Conservation (phyloP, 2,329 filamentous ascomycete species). For the Venturia pyrina region DNA sequence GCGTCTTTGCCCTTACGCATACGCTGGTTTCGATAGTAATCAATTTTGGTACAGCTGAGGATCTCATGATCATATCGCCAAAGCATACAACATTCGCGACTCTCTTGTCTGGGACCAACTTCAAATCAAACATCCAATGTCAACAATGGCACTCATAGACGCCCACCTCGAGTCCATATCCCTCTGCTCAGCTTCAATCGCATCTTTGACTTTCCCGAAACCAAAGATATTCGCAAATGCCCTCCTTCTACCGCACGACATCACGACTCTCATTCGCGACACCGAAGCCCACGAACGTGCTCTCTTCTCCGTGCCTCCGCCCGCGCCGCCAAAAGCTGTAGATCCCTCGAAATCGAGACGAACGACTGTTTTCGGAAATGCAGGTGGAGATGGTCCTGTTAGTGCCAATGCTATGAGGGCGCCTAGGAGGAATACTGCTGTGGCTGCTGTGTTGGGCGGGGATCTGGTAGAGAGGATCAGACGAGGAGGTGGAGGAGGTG, state of each 20-base stretch:
- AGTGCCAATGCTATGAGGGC: constrained; percentile 37
- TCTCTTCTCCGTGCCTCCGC: constrained; percentile 80
- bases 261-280: constrained; percentile 88
- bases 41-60: background rate
- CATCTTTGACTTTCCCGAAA: constrained; percentile 58
- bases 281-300: constrained; percentile 91
- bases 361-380: constrained; percentile 37
- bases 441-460: constrained; percentile 78
- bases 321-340: constrained; percentile 35
- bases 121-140: constrained; percentile 19
- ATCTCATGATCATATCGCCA: background rate
- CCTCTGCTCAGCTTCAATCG: constrained; percentile 37
- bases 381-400: constrained; percentile 24
- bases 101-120: background rate
- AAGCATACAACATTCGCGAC: background rate
- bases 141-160: constrained; percentile 30
- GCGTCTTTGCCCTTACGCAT: background rate
- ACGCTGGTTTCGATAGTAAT: background rate
- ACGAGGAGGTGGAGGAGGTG: constrained; percentile 45
- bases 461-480: constrained; percentile 77
- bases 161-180: constrained; percentile 42
- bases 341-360: constrained; percentile 37
- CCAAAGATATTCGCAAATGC: constrained; percentile 97
- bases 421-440: constrained; percentile 66
- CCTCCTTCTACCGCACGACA: constrained; percentile 77